Conservation (phyloP, 768 basidiomycete species). For the Xerocomellus amylosporus region DNA sequence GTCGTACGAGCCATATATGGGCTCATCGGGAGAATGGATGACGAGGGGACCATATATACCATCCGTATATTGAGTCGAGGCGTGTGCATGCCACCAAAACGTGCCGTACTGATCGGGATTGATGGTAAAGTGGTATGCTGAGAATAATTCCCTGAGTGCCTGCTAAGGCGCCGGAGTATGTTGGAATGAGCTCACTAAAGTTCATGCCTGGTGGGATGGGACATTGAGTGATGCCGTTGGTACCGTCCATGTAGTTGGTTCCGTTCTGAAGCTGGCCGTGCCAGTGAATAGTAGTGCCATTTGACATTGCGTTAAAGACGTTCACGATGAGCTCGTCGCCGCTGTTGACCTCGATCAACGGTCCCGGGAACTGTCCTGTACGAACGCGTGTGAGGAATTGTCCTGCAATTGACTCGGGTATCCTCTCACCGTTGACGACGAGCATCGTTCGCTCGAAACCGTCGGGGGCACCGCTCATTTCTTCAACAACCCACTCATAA, state of each 20-base stretch:
- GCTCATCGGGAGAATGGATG: conserved; percentile 40
- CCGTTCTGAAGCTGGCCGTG: conserved; percentile 41
- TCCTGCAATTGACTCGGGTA: not conserved
- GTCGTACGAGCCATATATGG: conserved; percentile 36
- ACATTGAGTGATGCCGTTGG: conserved; percentile 47
- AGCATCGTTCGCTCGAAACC: conserved; percentile 42
- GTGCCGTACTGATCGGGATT: conserved; percentile 42
- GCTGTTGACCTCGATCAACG: conserved; percentile 35
- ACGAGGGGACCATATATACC: conserved; percentile 49
- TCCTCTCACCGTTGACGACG: conserved; percentile 43
- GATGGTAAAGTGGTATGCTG: conserved; percentile 40
- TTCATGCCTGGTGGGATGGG: conserved; percentile 51
- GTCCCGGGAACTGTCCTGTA: conserved; percentile 35
- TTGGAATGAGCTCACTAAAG: conserved; percentile 26
- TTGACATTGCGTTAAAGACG: conserved; percentile 32
- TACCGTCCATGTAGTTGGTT: conserved; percentile 50
- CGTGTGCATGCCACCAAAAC: conserved; percentile 48
- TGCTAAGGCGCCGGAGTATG: not conserved
- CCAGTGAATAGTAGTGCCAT: conserved; percentile 36
- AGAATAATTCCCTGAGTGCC: not conserved
- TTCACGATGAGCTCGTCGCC: conserved; percentile 36
- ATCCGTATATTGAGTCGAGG: conserved; percentile 44
- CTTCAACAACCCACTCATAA: conserved; percentile 42
- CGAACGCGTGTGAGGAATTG: conserved; percentile 1
- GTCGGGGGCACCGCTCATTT: conserved; percentile 40